A percentile compares a stretch with the other conserved stretches of the same genome.
Evolutionary conservation across 768 basidiomycete species (phyloP).

Genomic region (Tulasnella sp.): DNA sequence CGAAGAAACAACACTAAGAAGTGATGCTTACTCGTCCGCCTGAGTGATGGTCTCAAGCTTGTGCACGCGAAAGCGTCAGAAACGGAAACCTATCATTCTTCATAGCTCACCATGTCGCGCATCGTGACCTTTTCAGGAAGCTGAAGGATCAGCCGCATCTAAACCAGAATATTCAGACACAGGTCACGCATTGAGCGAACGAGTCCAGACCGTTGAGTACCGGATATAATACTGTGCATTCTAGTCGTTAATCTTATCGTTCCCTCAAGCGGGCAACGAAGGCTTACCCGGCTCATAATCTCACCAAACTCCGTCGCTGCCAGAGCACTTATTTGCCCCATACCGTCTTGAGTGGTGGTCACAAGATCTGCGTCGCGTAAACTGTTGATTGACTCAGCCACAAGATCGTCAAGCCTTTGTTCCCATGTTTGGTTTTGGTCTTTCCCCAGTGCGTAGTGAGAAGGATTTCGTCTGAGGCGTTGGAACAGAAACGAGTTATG

Average conservation of each 20-base stretch:
- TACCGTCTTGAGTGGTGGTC: conserved; percentile 31
- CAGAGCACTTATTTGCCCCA: conserved; percentile 37
- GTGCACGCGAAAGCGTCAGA: conserved; percentile 9
- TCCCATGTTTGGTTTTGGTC: conserved; percentile 55
- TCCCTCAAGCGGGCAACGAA: background rate
- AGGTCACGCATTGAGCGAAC: background rate
- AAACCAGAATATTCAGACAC: conserved; percentile 19
- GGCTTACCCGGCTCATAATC: conserved; percentile 72
- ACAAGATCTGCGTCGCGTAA: conserved; percentile 58
- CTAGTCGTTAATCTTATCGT: background rate
- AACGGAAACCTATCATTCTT: background rate
- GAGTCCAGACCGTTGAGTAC: conserved; percentile 47
- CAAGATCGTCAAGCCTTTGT: conserved; percentile 61
- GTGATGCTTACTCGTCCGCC: conserved; percentile 53
- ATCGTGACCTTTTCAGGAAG: conserved; percentile 48
- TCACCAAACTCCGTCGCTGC: conserved; percentile 69
- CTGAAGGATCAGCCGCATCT: conserved; percentile 64
- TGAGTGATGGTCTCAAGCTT: conserved; percentile 57
- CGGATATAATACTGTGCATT: conserved; percentile 59
- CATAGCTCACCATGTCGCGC: conserved; percentile 53
- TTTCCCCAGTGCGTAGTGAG: conserved; percentile 57
- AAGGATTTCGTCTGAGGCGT: conserved; percentile 76
- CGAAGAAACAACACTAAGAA: background rate
- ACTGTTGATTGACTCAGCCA: conserved; percentile 54
- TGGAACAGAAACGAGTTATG: conserved; percentile 78